These are phyloP conservation scores for Psilocybe mexicana DNA, from an alignment of 1,284 basidiomycete genomes.

Conservation along the genomic window DNA sequence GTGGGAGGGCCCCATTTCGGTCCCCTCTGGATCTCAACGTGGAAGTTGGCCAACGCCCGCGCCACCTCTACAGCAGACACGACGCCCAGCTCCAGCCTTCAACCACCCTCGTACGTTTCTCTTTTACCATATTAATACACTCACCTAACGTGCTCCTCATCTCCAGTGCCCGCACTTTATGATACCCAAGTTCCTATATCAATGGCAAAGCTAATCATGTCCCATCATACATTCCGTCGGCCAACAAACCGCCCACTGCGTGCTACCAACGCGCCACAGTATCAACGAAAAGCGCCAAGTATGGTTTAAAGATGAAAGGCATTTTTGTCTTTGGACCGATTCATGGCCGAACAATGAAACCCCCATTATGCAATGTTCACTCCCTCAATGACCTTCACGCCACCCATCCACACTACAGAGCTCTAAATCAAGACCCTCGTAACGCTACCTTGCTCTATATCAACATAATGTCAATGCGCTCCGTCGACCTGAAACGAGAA, in stretches of 20 bases:
- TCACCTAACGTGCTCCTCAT: not conserved
- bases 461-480: not conserved
- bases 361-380: not conserved
- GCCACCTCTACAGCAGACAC: constrained; percentile 11
- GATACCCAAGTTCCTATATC: constrained; percentile 41
- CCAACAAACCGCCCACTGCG: constrained; percentile 35
- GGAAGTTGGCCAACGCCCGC: constrained; percentile 16
- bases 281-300: constrained; percentile 17
- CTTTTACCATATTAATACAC: constrained; percentile 1
- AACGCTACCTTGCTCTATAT: not conserved
- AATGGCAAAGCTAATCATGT: constrained; percentile 52
- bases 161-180: constrained; percentile 40
- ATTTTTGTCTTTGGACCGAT: not conserved
- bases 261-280: constrained; percentile 25
- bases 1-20: constrained; percentile 36
- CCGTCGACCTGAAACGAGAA: not conserved
- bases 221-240: constrained; percentile 44
- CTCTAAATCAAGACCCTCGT: not conserved
- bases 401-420: not conserved
- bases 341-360: not conserved
- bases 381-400: not conserved
- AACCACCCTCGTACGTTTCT: constrained; percentile 37
- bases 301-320: constrained; percentile 6
- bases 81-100: constrained; percentile 33
- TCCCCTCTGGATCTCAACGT: constrained; percentile 25